Evolutionary conservation across 2,329 filamentous ascomycete species (phyloP).

Genomic region (Aureobasidium uvarum): DNA sequence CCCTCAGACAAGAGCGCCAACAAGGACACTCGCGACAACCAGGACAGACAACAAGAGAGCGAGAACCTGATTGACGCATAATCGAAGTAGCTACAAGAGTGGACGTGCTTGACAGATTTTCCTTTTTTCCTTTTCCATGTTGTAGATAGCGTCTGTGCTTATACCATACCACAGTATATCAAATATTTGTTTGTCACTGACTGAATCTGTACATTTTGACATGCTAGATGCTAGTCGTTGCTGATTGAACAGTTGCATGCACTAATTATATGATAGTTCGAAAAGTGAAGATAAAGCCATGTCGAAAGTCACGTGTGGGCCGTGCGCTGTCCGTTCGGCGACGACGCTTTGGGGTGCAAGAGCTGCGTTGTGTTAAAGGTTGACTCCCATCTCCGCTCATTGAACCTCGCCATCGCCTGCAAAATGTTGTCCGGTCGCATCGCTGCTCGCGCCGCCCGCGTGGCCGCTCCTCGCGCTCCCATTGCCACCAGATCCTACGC

Average conservation of each 20-base stretch:
- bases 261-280: background rate
- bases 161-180: constrained; percentile 27
- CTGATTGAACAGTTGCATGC: background rate
- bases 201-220: background rate
- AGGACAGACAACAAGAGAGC: constrained; percentile 37
- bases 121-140: constrained; percentile 13
- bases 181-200: constrained; percentile 4
- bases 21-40: constrained; percentile 49
- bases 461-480: constrained; percentile 56
- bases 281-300: background rate
- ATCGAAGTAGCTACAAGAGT: background rate
- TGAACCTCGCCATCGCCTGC: constrained; percentile 31
- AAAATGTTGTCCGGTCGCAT: constrained; percentile 58
- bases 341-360: constrained; percentile 18
- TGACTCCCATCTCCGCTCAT: constrained; percentile 20
- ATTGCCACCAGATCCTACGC: constrained; percentile 73
- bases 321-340: constrained; percentile 2
- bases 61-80: constrained; percentile 32
- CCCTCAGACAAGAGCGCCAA: constrained; percentile 38
- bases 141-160: constrained; percentile 26
- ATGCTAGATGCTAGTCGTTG: background rate
- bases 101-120: constrained; percentile 1
- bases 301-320: constrained; percentile 12
- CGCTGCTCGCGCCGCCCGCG: constrained; percentile 57
- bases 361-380: constrained; percentile 10